Evolutionary conservation across 345 rosid genomes (phyloP).

Genomic region (Mallotus nudiflorus): DNA sequence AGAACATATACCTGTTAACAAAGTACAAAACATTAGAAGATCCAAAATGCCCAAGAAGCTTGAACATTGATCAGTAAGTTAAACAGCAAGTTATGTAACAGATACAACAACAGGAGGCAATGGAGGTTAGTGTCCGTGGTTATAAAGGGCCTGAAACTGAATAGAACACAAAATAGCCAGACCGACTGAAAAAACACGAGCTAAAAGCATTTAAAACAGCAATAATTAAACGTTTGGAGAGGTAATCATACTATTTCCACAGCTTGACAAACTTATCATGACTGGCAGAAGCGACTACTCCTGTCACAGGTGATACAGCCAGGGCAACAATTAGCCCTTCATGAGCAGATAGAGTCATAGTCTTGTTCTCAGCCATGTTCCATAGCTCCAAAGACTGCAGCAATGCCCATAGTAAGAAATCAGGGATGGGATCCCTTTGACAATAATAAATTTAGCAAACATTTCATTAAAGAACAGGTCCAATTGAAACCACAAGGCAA

Average conservation of each 20-base stretch:
- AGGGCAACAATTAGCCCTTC: slow-evolving; percentile 74
- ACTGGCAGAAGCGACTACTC: slow-evolving; percentile 92
- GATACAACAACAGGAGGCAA: slow-evolving; percentile 17
- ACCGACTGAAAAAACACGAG: slow-evolving; percentile 10
- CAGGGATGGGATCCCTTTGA: slow-evolving; percentile 1
- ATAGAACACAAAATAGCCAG: slow-evolving; percentile 14
- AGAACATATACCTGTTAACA: slow-evolving; percentile 7
- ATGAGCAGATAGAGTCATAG: slow-evolving; percentile 73
- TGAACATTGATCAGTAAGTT: slow-evolving; percentile 13
- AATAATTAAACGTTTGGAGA: not conserved
- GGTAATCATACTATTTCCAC: slow-evolving; percentile 59
- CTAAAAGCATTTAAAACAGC: slow-evolving; percentile 15
- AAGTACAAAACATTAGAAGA: slow-evolving; percentile 1
- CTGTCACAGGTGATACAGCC: slow-evolving; percentile 69
- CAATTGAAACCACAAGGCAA: no score
- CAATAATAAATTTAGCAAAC: not conserved
- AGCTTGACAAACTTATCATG: slow-evolving; percentile 88
- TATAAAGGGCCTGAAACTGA: slow-evolving; percentile 11
- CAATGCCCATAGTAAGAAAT: slow-evolving; percentile 2
- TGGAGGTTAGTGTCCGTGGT: slow-evolving; percentile 27
- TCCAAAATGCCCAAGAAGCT: slow-evolving; percentile 5
- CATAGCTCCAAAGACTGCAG: slow-evolving; percentile 91
- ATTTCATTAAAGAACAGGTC: slow-evolving; percentile 2
- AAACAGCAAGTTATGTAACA: not conserved
- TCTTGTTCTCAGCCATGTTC: slow-evolving; percentile 87